Percentiles rank a stretch among this genome's conserved stretches.
These are phyloP conservation scores for Panus rudis DNA, from an alignment of 768 basidiomycete genomes.

Conservation along the genomic window DNA sequence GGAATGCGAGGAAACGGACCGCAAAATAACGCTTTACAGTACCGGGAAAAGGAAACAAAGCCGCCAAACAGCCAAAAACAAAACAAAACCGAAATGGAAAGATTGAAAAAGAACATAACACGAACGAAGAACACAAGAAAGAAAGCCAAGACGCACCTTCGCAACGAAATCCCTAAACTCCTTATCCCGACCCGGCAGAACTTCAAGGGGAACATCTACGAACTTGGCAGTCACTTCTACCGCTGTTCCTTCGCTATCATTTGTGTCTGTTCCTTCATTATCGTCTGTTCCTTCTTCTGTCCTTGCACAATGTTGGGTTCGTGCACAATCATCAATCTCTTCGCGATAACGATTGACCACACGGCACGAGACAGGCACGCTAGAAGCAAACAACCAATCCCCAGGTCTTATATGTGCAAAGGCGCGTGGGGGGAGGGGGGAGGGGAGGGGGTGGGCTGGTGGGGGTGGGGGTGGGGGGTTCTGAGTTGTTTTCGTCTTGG, in stretches of 20 bases:
- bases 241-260: constrained; percentile 48
- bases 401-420: constrained; percentile 72
- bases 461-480: constrained; percentile 13
- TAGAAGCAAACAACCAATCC: constrained; percentile 52
- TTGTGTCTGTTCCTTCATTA: too few species aligned
- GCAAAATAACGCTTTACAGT: too few species aligned
- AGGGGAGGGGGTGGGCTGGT: constrained; percentile 46
- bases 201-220: constrained; percentile 67
- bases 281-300: constrained; percentile 17
- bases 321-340: constrained; percentile 11
- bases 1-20: too few species aligned
- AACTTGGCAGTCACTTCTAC: constrained; percentile 60
- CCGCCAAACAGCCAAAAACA: too few species aligned
- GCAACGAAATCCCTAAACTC: constrained; percentile 70
- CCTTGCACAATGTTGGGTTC: background rate
- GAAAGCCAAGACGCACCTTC: constrained; percentile 44
- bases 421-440: constrained; percentile 63
- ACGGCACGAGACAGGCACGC: constrained; percentile 37
- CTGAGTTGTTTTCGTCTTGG: constrained; percentile 17
- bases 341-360: too few species aligned
- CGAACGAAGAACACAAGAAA: too few species aligned
- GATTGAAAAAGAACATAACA: too few species aligned
- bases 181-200: constrained; percentile 70
- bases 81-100: too few species aligned
- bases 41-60: too few species aligned